These are phyloP conservation scores for Allantophomopsis lycopodina DNA, from an alignment of 2,329 filamentous ascomycete genomes.

Conservation along the genomic window DNA sequence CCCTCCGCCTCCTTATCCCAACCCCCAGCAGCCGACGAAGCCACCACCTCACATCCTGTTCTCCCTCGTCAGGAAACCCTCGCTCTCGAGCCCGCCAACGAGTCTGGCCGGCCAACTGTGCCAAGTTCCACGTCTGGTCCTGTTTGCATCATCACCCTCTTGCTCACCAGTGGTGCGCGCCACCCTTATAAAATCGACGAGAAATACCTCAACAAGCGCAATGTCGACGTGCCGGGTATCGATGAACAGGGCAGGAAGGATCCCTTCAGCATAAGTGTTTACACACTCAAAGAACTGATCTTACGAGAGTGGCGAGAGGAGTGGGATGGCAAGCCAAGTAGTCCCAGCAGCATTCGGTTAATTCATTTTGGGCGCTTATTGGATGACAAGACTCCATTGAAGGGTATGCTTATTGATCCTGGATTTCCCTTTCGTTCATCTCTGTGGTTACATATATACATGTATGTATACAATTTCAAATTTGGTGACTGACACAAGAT, in stretches of 20 bases:
- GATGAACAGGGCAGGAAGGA: conserved; percentile 48
- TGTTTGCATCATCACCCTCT: conserved; percentile 62
- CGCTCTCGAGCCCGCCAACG: too few relatives aligned
- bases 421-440: neutral
- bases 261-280: conserved; percentile 82
- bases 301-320: conserved; percentile 85
- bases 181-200: conserved; percentile 87
- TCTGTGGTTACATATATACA: neutral
- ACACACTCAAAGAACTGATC: conserved; percentile 89
- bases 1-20: too few relatives aligned
- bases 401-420: conserved; percentile 42
- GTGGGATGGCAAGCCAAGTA: conserved; percentile 78
- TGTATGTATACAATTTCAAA: neutral
- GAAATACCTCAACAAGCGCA: conserved; percentile 70
- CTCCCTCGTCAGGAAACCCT: too few relatives aligned
- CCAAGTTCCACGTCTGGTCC: conserved; percentile 15
- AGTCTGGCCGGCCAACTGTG: neutral
- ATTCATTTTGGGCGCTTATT: conserved; percentile 87
- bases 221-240: conserved; percentile 59
- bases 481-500: neutral
- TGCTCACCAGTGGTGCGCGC: conserved; percentile 68
- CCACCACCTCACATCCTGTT: too few relatives aligned
- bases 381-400: conserved; percentile 75
- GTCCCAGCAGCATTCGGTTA: conserved; percentile 77
- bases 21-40: too few relatives aligned